Percentiles rank a stretch among this genome's conserved stretches.
phyloP scores from a whole-genome alignment of 1,139 yeast genomes.

The Pichia sp. region DNA sequence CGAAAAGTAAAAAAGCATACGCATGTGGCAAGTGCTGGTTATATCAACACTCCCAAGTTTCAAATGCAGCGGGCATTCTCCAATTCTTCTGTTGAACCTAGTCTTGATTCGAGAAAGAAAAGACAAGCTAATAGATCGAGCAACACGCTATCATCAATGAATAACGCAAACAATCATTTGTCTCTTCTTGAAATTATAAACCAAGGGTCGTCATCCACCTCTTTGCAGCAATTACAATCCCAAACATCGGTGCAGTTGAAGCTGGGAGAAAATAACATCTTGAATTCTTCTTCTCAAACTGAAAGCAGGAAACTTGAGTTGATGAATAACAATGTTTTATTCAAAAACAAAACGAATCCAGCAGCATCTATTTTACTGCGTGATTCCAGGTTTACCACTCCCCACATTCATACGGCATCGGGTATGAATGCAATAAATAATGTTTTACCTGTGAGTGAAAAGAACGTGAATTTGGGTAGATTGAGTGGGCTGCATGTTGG shows the following conservation, averaged over 20 bases:
- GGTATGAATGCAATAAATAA: conserved; percentile 28
- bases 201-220: conserved; percentile 23
- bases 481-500: conserved; percentile 43
- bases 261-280: conserved; percentile 6
- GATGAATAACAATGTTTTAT: conserved; percentile 3
- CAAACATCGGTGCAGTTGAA: conserved; percentile 7
- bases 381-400: background rate
- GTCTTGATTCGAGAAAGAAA: conserved; percentile 6
- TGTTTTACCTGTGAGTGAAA: conserved; percentile 31
- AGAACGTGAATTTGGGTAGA: conserved; percentile 38
- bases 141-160: conserved; percentile 13
- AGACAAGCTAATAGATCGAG: background rate
- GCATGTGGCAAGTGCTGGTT: conserved; percentile 4
- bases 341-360: background rate
- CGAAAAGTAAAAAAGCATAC: conserved; percentile 41
- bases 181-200: conserved; percentile 30
- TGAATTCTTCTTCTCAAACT: background rate
- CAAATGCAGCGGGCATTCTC: conserved; percentile 17
- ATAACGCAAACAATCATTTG: conserved; percentile 18
- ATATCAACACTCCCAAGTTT: conserved; percentile 10
- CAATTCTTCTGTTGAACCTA: conserved; percentile 9
- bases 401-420: conserved; percentile 20
- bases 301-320: conserved; percentile 3
- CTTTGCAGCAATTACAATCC: conserved; percentile 15
- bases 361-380: background rate